Evolutionary conservation across 371 early-diverging fungal species (phyloP), one percentile per base, ranked within the genome.

Genomic region (Mortierella sp.): DNA sequence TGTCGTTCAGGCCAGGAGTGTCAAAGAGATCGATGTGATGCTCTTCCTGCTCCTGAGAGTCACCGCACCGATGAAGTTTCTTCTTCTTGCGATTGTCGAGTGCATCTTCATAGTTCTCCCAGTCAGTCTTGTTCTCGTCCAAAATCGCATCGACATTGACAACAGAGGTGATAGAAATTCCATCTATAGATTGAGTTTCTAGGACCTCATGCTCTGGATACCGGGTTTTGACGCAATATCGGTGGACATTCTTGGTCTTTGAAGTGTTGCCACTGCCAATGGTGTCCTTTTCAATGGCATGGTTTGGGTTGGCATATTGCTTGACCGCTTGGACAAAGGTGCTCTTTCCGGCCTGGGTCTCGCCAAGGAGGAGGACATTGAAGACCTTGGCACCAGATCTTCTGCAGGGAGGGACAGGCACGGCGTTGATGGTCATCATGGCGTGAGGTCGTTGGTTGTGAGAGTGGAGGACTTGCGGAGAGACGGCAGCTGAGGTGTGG

Each of bases 341-440:
- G 13, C 58, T 57, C 63, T 75, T 75, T 44, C 75, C 75, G 42
- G 65, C 50, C 63, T 75, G 75, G 4, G 75, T 63, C 63, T 75
- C 75, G 21, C 75, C 75, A n/a, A 74, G 65, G 1, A 74, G 31
- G 19, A 74, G 60, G 65, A 74, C 63, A 34, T 75, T 75, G 65
- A 71, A n/a, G 47, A 45, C 72, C 10, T 71, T 45, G 44, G n/a
- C n/a, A 47, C 72, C 47, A 48, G 44, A 28, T 28, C 3, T 26
- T 28, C 34, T 26, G 63, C 63, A 63, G 63, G 31, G 14, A 63
- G 31, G 63, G 63, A 34, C 63, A 63, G 63, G 34, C 63, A 31
- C 63, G 63, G 63, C 26, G 63, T 63, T 63, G 63, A 10, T 63
- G 63, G 63, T 11, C 63, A 63, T 63, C 63, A 34, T 63, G 13